Evolutionary conservation across 2,329 filamentous ascomycete genomes (phyloP), one percentile per base, ranked within the genome.

Genomic region (Diaporthe sp.): DNA sequence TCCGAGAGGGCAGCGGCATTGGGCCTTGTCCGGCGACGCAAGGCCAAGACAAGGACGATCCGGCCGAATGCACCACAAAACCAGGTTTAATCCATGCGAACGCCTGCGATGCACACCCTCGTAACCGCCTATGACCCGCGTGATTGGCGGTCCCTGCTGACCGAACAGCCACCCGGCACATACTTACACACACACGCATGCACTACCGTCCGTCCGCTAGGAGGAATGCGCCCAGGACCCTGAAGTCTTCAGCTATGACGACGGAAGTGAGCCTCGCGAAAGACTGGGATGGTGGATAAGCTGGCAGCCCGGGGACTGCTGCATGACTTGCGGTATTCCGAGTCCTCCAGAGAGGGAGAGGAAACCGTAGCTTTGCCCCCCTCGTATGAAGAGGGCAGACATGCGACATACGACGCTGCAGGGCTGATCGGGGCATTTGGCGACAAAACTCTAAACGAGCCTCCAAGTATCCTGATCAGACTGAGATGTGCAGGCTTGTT

Each of bases 1-100:
- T 77, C 51, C 72, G 76, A 67, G 73, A 78, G 39, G 75, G 74
- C 75, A 78, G 78, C 34, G 31, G 61, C 39, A 37, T 49, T 25
- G 34, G 31, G 65, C 65, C 17, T 42, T 70, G 65, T 12, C 65
- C 31, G 65, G 65, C 49, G n/a, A 70, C n/a, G 65, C 65, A 70
- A 42, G 47, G 65, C 65, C 65, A 70, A 70, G 65, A 42, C 65
- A 55, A 70, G 65, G n/a, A 55, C 65, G 65, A 70, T 55, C 34
- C 47, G 65, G 65, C 65, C 65, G 49, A 17, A 55, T 70, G 65
- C 47, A 34, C 65, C 44, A 71, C 51, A 61, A 71, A 61, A 71
- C 42, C 63, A 75, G 55, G 55, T 75, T 75, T 51, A 51, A 65
- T 42, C 71, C 71, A 72, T 72, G 71, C 71, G 53, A 72, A 72